A percentile compares a stretch with the other conserved stretches of the same genome.
Evolutionary conservation across 2,329 filamentous ascomycete genomes (phyloP).

Genomic region (Calonectria hawksworthii): DNA sequence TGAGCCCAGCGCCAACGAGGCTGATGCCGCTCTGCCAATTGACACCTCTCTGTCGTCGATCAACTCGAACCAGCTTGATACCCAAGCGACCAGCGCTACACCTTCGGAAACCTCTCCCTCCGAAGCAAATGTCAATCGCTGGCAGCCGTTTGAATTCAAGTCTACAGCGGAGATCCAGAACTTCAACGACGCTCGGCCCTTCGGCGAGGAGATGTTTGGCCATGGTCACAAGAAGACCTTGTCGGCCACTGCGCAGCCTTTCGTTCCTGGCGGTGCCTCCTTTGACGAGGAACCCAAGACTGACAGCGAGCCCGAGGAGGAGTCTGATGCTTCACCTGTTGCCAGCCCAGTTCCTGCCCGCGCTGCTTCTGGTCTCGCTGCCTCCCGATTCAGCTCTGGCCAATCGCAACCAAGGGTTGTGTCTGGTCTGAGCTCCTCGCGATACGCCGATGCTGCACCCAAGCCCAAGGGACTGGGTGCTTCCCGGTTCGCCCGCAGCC

Average conservation of each 20-base stretch:
- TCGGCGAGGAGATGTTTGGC: conserved; percentile 59
- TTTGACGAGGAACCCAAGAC: conserved; percentile 40
- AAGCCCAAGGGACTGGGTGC: conserved; percentile 59
- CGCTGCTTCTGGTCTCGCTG: conserved; percentile 35
- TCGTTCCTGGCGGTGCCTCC: conserved; percentile 64
- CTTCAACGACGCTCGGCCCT: conserved; percentile 67
- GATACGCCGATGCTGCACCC: conserved; percentile 61
- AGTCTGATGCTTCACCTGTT: conserved; percentile 41
- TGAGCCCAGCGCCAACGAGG: conserved; percentile 51
- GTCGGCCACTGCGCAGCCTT: conserved; percentile 80
- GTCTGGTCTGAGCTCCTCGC: conserved; percentile 59
- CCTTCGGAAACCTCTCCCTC: conserved; percentile 67
- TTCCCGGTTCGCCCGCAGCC: conserved; percentile 60
- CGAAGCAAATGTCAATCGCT: conserved; percentile 59
- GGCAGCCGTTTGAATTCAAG: conserved; percentile 73
- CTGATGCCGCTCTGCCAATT: conserved; percentile 57
- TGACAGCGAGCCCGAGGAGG: conserved; percentile 35
- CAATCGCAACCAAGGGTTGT: conserved; percentile 50
- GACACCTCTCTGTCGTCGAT: conserved; percentile 70
- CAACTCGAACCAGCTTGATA: conserved; percentile 67
- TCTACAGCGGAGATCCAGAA: conserved; percentile 61
- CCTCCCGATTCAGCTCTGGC: conserved; percentile 38
- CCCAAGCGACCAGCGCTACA: conserved; percentile 65
- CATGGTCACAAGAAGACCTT: conserved; percentile 64
- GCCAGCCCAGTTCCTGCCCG: conserved; percentile 37